Percentiles rank a stretch among this genome's conserved stretches.
Evolutionary conservation across 2,329 filamentous ascomycete genomes (phyloP).

Genomic region (Xylariaceae sp.): DNA sequence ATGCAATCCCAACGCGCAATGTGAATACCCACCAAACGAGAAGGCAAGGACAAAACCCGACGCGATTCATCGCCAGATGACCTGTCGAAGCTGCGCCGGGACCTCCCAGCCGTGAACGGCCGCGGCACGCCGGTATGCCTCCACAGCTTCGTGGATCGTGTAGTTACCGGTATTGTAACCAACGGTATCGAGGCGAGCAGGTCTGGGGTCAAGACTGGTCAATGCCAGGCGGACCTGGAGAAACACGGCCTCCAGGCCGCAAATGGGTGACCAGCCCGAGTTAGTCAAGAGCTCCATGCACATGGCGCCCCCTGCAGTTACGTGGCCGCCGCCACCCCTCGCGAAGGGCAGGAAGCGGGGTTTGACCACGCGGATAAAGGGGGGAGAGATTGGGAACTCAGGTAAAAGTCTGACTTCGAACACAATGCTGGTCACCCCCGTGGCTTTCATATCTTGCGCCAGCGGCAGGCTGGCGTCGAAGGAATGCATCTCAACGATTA

Average conservation of each 20-base stretch:
- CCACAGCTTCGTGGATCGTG: conserved; percentile 63
- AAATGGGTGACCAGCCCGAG: conserved; percentile 72
- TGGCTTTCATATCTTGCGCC: conserved; percentile 66
- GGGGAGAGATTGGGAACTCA: conserved; percentile 72
- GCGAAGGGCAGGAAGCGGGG: conserved; percentile 77
- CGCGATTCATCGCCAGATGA: no score
- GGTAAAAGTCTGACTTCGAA: conserved; percentile 77
- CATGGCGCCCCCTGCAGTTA: conserved; percentile 79
- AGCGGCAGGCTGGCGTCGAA: conserved; percentile 68
- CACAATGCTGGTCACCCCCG: conserved; percentile 62
- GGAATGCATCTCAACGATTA: conserved; percentile 85
- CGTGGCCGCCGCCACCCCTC: conserved; percentile 82
- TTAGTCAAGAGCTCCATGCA: conserved; percentile 81
- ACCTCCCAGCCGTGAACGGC: conserved; percentile 67
- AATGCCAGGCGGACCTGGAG: conserved; percentile 78
- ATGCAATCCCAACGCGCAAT: no score
- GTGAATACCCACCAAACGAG: no score
- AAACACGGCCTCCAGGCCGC: conserved; percentile 72
- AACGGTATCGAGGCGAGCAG: conserved; percentile 59
- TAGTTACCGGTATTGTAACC: conserved; percentile 42
- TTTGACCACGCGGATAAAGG: conserved; percentile 77
- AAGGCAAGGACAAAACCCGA: no score
- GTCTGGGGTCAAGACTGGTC: conserved; percentile 60
- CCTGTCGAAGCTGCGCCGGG: conserved; percentile 53
- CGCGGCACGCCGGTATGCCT: conserved; percentile 69